Base-by-base conservation (phyloP, 2,329 filamentous ascomycete genomes). In the Dichotomopilus funicola region DNA sequence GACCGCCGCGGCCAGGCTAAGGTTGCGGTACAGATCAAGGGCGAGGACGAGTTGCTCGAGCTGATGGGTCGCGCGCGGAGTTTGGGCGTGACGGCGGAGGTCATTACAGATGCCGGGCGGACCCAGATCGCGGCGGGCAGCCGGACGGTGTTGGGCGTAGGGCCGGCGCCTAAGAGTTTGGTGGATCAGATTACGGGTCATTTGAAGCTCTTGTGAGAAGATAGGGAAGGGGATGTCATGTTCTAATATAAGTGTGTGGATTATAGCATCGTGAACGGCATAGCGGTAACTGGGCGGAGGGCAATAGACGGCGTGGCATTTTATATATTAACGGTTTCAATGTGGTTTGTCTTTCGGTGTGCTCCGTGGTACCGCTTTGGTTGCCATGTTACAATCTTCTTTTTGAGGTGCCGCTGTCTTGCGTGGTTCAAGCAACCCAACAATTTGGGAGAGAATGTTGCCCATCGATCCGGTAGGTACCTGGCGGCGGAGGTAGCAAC, bases 91-190 rank as follows among this genome's bases (percentile, higher is more conserved):
- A 91, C 90, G 58, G 90, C 92, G 52, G 87, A 92, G 70, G 85
- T 96, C 52, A 92, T 99, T 62, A 86, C 89, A 66, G 94, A 99
- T 73, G 94, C 94, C n/a, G 94, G 94, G 11, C 82, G 94, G 59
- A 99, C 94, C 46, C 94, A 99, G 80, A 97, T 99, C 71, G 91
- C 91, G 51, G 85, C 88, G 44, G 92, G 94, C 13, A 96, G 91
- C 70, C 81, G 89, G 70, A 99, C 94, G 0, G 94, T 99, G 43
- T 75, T 99, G 51, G 94, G 94, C 0, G 84, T 92, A 52, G 85
- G 85, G 0, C 85, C 85, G 2, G 92, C 87, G 33, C 92, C 92
- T 0, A 91, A 87, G 77, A 91, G 88, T 65, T 75, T 91, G 55
- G 85, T 99, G 49, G 90, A 99, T 70, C 75, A 86, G 70, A 84